A percentile compares a stretch with the other conserved stretches of the same genome.
Conservation (phyloP, 2,329 filamentous ascomycete genomes). For the Albophoma yamanashiensis region DNA sequence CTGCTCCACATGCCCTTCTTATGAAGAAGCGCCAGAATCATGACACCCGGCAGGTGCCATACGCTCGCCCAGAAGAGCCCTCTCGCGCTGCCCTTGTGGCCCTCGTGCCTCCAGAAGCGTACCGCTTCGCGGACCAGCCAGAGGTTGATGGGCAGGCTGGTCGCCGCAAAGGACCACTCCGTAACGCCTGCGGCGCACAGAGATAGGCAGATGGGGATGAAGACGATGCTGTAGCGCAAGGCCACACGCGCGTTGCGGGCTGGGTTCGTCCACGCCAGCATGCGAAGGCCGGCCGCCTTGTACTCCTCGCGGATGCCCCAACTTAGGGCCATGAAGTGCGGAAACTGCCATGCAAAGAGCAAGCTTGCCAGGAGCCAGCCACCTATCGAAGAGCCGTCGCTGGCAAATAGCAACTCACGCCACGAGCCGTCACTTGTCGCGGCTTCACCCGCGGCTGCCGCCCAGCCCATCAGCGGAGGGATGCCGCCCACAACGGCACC, state of each 20-base stretch:
- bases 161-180: conserved; percentile 72
- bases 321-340: conserved; percentile 91
- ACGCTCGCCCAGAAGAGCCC: conserved; percentile 95
- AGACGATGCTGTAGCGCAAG: conserved; percentile 72
- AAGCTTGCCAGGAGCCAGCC: conserved; percentile 83
- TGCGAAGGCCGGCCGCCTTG: conserved; percentile 53
- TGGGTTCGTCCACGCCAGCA: conserved; percentile 82
- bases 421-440: conserved; percentile 67
- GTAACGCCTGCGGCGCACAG: conserved; percentile 74
- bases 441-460: conserved; percentile 81
- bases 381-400: conserved; percentile 52
- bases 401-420: conserved; percentile 63
- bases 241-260: conserved; percentile 78
- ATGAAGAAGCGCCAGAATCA: conserved; percentile 82
- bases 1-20: conserved; percentile 89
- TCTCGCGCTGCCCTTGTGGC: conserved; percentile 68
- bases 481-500: conserved; percentile 89
- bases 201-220: conserved; percentile 76
- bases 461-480: conserved; percentile 96
- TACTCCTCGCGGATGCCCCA: conserved; percentile 89
- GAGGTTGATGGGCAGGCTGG: conserved; percentile 70
- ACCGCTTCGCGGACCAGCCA: conserved; percentile 79
- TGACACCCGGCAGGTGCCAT: conserved; percentile 83
- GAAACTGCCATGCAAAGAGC: conserved; percentile 94
- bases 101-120: conserved; percentile 69